Evolutionary conservation across 2,329 filamentous ascomycete genomes (phyloP), one percentile per base, ranked within the genome.

Genomic region (Pseudogymnoascus sp.): DNA sequence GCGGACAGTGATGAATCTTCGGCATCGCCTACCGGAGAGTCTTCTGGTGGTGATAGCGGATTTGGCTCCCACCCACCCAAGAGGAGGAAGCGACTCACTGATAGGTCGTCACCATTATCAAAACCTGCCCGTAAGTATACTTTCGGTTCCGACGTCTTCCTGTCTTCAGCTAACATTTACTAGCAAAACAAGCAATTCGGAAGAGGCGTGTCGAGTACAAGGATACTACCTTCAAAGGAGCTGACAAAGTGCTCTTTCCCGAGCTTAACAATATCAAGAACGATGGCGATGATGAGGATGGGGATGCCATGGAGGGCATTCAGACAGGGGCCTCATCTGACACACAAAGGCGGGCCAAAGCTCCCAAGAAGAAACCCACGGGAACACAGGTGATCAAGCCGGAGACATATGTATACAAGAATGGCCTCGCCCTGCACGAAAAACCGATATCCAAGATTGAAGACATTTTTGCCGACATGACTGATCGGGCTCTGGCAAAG

Each of bases 381-480:
- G 30, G 19, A 2, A 57, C 55, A 7, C 55, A 57, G 3, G 35
- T 35, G 18, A 35, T 35, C 30, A 57, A 57, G 55, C 55, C 55
- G 8, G 55, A 57, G 30, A 33, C 23, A 58, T 65, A 45, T 18
- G 48, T 18, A 12, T 61, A 55, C 33, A 23, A 48, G 12, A 58
- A 52, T 38, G 64, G 63, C 15, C 45, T 62, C 21, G 59, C 60
- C 3, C 33, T 61, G 28, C 19, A 48, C 13, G 37, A 61, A 19
- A 35, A 37, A 6, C 61, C 61, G 26, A 58, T 62, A 21, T 39
- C 30, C 6, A 58, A 61, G 5, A 62, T 57, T 10, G 26, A 59
- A 3, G 61, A 61, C 12, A 62, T 62, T 21, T 62, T 63, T 39
- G 37, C 34, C 5, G 62, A 63, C 48, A 39, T 62, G 58, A 57